Conservation (phyloP, 2,329 filamentous ascomycete genomes). For the Sarocladiaceae sp. region DNA sequence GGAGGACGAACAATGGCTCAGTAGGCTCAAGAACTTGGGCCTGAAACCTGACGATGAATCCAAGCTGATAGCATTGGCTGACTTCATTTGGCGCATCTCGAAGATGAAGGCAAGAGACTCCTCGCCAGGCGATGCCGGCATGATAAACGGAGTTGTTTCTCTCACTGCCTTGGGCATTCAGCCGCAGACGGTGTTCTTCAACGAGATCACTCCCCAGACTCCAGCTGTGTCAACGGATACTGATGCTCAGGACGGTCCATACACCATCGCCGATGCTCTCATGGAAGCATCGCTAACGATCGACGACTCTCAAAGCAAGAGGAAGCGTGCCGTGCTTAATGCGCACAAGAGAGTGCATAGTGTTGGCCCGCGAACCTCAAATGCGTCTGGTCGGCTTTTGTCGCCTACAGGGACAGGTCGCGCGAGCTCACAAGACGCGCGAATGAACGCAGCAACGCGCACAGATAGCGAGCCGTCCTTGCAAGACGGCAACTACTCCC, state of each 20-base stretch:
- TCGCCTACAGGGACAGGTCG: constrained; percentile 24
- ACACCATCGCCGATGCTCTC: constrained; percentile 84
- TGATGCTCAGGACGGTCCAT: constrained; percentile 37
- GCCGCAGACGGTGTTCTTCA: constrained; percentile 87
- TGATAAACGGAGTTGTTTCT: constrained; percentile 47
- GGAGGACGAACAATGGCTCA: constrained; percentile 92
- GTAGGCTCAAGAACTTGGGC: constrained; percentile 75
- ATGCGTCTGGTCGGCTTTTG: constrained; percentile 19
- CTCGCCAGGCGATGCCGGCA: constrained; percentile 26
- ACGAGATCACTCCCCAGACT: constrained; percentile 58
- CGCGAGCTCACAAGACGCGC: constrained; percentile 30
- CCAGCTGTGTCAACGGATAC: constrained; percentile 26
- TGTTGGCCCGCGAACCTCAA: constrained; percentile 23
- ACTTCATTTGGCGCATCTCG: constrained; percentile 86
- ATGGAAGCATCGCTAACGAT: constrained; percentile 88
- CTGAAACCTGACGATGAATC: constrained; percentile 78
- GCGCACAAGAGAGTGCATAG: constrained; percentile 39
- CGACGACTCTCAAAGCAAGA: constrained; percentile 56
- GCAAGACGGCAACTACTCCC: constrained; percentile 35
- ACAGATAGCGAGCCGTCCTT: constrained; percentile 22
- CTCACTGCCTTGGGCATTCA: constrained; percentile 71
- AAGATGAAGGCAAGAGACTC: constrained; percentile 58
- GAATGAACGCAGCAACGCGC: constrained; percentile 26
- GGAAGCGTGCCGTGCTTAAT: constrained; percentile 45
- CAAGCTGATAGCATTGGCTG: constrained; percentile 77